Evolutionary conservation across 2,329 filamentous ascomycete genomes (phyloP), one percentile per base, ranked within the genome.

Genomic region (Colletotrichum sp.): DNA sequence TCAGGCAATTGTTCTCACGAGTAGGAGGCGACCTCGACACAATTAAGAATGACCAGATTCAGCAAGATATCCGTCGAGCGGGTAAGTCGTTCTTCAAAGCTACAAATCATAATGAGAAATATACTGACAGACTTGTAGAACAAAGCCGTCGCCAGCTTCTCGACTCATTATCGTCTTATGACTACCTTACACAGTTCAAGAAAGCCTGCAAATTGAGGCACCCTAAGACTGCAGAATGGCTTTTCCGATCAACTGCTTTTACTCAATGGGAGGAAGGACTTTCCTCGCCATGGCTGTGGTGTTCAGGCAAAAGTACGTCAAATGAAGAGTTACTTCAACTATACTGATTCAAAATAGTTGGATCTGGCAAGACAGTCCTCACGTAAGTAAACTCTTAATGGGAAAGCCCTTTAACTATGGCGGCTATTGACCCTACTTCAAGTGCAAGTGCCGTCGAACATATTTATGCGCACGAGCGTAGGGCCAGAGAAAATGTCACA

Each of bases 91-190:
- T 44, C 9, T 44, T 44, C 9, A 12, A 4, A 44, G 39, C 9
- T 44, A 3, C 39, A 6, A n/a, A 10, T n/a, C 0, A 44, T n/a
- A 0, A 2, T 44, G 18, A 44, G 0, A n/a, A 44, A n/a, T 6
- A 44, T 0, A 3, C 39, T 12, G 39, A 44, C 39, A 44, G 39
- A 44, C 39, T 44, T 44, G 9, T n/a, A 44, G 39, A 10, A 1
- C 39, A 44, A 44, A 44, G 39, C 39, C 39, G 39, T 44, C 39
- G 39, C 0, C 39, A 44, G 39, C 39, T 44, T 44, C 9, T 44
- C 9, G 18, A 44, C 18, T 44, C 39, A 44, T 0, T 44, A 12
- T 44, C 39, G 18, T 44, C 39, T 44, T 44, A 44, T 0, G 39
- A 44, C 39, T 44, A 44, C 18, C 39, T 44, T 4, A 12, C 39